Percentiles rank a stretch among this genome's conserved stretches.
These are phyloP conservation scores for Ceratocystis papillata DNA, from an alignment of 2,329 filamentous ascomycete genomes.

Conservation along the genomic window DNA sequence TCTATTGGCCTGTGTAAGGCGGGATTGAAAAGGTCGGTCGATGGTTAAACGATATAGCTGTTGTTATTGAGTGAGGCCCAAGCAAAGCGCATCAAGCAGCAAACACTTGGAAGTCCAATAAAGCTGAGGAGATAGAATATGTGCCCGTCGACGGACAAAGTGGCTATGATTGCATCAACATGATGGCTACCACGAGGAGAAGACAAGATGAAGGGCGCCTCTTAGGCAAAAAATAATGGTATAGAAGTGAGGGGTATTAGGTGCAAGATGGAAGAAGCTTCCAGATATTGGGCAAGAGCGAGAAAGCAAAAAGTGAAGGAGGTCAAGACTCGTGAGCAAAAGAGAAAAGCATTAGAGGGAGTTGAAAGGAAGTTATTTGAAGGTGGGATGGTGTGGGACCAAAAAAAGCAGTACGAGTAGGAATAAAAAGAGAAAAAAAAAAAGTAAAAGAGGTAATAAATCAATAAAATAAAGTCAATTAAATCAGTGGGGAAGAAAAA, in stretches of 20 bases:
- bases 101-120: constrained; percentile 12
- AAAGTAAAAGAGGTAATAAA: background rate
- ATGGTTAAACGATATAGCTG: constrained; percentile 6
- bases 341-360: constrained; percentile 9
- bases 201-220: constrained; percentile 17
- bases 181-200: constrained; percentile 22
- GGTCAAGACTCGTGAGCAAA: background rate
- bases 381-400: constrained; percentile 17
- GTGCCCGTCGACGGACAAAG: constrained; percentile 23
- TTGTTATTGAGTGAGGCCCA: constrained; percentile 1
- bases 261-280: background rate
- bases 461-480: too few species aligned
- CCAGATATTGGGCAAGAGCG: background rate
- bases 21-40: background rate
- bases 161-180: constrained; percentile 23
- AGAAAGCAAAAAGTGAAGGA: constrained; percentile 18
- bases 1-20: background rate
- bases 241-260: background rate
- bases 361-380: constrained; percentile 21
- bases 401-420: constrained; percentile 10
- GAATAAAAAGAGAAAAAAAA: constrained; percentile 10
- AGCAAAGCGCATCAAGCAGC: constrained; percentile 15
- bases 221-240: constrained; percentile 15
- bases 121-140: constrained; percentile 3
- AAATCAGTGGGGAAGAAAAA: background rate